phyloP scores from a whole-genome alignment of 2,329 filamentous ascomycete genomes.

The Beauveria australis region DNA sequence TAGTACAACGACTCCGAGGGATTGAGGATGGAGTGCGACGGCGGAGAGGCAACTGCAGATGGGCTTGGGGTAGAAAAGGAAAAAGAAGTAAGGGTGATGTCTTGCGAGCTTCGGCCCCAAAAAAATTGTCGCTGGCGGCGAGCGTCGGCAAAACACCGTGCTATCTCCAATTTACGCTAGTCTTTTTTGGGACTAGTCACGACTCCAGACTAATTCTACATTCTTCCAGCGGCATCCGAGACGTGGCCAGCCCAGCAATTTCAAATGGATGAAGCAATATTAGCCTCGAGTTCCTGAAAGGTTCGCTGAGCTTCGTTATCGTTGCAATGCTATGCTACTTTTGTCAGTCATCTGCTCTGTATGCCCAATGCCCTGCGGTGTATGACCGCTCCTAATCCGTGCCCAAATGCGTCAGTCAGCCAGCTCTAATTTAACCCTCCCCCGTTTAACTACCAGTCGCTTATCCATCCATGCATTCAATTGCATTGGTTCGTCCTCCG shows the following conservation, averaged over 20 bases:
- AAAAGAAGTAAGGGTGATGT: conserved; percentile 13
- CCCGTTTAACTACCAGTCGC: not conserved
- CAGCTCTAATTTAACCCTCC: not conserved
- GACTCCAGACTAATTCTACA: conserved; percentile 7
- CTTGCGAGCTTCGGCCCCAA: conserved; percentile 19
- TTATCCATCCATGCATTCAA: not conserved
- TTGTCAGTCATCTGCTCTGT: not conserved
- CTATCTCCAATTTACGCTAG: conserved; percentile 7
- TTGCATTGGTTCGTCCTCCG: not conserved
- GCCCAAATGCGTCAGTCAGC: not conserved
- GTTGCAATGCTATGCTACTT: not conserved
- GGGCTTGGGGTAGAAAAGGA: conserved; percentile 13
- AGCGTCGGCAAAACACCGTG: conserved; percentile 32
- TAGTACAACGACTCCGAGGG: conserved; percentile 6
- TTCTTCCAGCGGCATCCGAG: conserved; percentile 5
- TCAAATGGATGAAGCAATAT: not conserved
- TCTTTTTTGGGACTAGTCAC: not conserved
- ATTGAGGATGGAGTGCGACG: conserved; percentile 10
- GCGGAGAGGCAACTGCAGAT: conserved; percentile 13
- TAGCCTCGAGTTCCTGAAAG: not conserved
- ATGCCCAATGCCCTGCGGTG: not conserved
- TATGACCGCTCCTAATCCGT: not conserved
- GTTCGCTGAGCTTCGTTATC: not conserved
- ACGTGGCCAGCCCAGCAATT: not conserved
- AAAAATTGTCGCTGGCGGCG: conserved; percentile 32